Conservation (phyloP, 2,329 filamentous ascomycete species). For the Hymenoscyphus linearis region DNA sequence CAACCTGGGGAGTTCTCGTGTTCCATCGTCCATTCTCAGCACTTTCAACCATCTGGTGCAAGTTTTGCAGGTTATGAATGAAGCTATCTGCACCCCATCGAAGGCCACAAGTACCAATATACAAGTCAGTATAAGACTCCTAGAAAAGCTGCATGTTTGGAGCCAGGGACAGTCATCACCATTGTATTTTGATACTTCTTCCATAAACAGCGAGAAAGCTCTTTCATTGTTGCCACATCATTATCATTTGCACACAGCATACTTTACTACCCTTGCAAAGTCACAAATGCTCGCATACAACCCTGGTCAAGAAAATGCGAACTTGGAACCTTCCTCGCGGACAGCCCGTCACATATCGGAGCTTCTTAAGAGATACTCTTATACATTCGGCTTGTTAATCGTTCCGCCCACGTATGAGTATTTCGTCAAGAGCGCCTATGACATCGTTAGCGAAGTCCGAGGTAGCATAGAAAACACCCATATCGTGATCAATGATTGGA, state of each 20-base stretch:
- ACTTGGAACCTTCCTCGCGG: slow-evolving; percentile 31
- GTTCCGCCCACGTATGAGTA: slow-evolving; percentile 38
- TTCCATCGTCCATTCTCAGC: slow-evolving; percentile 32
- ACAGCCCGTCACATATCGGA: slow-evolving; percentile 34
- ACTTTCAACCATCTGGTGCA: slow-evolving; percentile 32
- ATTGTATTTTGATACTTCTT: slow-evolving; percentile 21
- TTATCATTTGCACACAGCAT: slow-evolving; percentile 29
- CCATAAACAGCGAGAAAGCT: slow-evolving; percentile 16
- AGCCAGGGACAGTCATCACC: slow-evolving; percentile 22
- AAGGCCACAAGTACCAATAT: slow-evolving; percentile 5
- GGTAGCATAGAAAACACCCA: slow-evolving; percentile 28
- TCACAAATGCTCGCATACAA: slow-evolving; percentile 24
- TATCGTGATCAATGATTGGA: slow-evolving; percentile 29
- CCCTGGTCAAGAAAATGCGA: slow-evolving; percentile 15
- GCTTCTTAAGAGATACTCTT: slow-evolving; percentile 36
- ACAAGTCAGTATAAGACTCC: slow-evolving; percentile 20
- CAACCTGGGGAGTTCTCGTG: slow-evolving; percentile 19
- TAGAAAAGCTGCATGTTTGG: slow-evolving; percentile 27
- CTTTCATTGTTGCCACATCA: slow-evolving; percentile 29
- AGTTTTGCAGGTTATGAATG: slow-evolving; percentile 29
- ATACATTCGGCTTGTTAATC: slow-evolving; percentile 36
- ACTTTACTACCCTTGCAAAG: slow-evolving; percentile 27
- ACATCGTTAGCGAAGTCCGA: slow-evolving; percentile 25
- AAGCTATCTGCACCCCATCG: slow-evolving; percentile 21
- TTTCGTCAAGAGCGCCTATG: slow-evolving; percentile 34